Conservation (phyloP, 805 yeast genomes). For the Kuraishia borneana region DNA sequence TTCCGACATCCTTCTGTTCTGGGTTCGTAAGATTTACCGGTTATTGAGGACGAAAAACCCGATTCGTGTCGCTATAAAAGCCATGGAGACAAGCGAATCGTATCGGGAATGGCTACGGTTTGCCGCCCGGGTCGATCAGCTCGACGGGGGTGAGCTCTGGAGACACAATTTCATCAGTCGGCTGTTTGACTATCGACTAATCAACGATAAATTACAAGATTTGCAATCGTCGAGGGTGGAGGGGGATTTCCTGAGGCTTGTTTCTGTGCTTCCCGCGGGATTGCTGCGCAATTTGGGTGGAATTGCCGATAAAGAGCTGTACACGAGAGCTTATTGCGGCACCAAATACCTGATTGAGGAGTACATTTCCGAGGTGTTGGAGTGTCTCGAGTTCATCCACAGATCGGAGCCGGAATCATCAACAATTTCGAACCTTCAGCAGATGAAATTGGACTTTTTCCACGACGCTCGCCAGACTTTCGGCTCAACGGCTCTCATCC, state of each 20-base stretch:
- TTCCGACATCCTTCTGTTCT: constrained; percentile 32
- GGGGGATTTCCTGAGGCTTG: constrained; percentile 44
- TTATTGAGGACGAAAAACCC: constrained; percentile 29
- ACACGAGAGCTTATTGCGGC: constrained; percentile 76
- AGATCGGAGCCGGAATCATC: constrained; percentile 9
- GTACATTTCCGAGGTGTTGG: constrained; percentile 66
- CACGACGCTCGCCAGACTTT: constrained; percentile 79
- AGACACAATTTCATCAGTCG: constrained; percentile 73
- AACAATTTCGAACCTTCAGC: constrained; percentile 36
- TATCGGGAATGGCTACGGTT: constrained; percentile 63
- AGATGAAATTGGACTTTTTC: constrained; percentile 60
- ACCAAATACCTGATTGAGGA: constrained; percentile 85
- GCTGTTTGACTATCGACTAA: constrained; percentile 75
- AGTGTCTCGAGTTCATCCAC: constrained; percentile 51
- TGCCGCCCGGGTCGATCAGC: constrained; percentile 36
- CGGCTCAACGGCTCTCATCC: constrained; percentile 81
- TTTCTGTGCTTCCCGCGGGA: constrained; percentile 70
- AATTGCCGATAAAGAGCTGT: constrained; percentile 66
- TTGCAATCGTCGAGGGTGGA: constrained; percentile 50
- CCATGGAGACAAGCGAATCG: constrained; percentile 37
- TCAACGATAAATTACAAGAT: constrained; percentile 59
- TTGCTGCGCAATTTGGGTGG: constrained; percentile 87
- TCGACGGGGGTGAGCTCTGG: constrained; percentile 52
- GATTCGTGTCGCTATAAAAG: constrained; percentile 33
- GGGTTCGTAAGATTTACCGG: constrained; percentile 27